These are phyloP conservation scores for Peziza echinospora DNA, from an alignment of 495 filamentous ascomycete species.

Conservation along the genomic window DNA sequence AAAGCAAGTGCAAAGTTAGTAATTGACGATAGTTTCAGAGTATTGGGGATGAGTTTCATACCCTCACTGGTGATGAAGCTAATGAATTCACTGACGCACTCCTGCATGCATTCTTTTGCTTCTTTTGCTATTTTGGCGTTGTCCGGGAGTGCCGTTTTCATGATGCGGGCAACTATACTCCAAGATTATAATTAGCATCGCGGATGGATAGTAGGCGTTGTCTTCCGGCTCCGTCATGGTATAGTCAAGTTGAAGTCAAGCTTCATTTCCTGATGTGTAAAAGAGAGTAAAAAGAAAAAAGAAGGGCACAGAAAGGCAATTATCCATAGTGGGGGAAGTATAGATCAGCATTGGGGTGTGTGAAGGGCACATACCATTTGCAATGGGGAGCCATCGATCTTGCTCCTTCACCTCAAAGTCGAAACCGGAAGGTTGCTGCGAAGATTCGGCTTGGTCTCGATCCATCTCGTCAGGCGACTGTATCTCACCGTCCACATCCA, in stretches of 20 bases:
- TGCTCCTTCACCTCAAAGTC: constrained; percentile 99
- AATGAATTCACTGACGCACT: constrained; percentile 99
- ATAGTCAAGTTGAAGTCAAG: no score
- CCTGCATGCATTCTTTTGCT: constrained; percentile 99
- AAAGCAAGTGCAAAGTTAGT: no score
- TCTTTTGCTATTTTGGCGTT: constrained; percentile 99
- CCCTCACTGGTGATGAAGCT: constrained; percentile 99
- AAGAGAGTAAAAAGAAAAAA: no score
- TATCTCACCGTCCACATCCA: constrained; percentile 74
- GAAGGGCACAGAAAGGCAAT: no score
- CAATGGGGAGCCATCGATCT: constrained; percentile 98
- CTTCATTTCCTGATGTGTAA: no score
- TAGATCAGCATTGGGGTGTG: no score
- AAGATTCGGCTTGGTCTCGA: constrained; percentile 40
- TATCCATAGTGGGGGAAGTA: no score
- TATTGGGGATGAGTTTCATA: constrained; percentile 22
- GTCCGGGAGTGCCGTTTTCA: constrained; percentile 91
- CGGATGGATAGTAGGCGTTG: no score
- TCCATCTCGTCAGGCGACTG: constrained; percentile 85
- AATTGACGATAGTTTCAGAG: background rate
- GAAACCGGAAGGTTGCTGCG: constrained; percentile 44
- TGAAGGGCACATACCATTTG: constrained; percentile 89
- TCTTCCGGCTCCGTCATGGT: no score
- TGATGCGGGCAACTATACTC: constrained; percentile 89
- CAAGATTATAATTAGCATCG: constrained; percentile 30